phyloP scores from a whole-genome alignment of 768 basidiomycete genomes.

The Trametopsis cervina region DNA sequence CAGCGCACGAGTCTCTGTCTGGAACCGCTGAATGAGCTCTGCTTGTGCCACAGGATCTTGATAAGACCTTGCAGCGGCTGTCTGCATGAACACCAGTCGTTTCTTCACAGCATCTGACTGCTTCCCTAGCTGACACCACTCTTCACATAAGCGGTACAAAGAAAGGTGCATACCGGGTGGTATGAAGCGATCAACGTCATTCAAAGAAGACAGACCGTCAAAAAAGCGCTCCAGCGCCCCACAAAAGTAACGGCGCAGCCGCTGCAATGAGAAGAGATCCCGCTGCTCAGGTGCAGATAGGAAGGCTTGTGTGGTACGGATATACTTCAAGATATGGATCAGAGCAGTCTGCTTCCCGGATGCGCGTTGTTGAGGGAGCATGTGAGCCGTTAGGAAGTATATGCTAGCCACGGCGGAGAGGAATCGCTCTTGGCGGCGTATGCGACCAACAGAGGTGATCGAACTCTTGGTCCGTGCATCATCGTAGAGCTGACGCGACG shows the following conservation, averaged over 20 bases:
- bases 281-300: slow-evolving; percentile 66
- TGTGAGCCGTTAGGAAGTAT: slow-evolving; percentile 78
- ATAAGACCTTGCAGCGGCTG: slow-evolving; percentile 47
- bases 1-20: slow-evolving; percentile 62
- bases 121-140: slow-evolving; percentile 86
- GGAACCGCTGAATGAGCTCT: slow-evolving; percentile 44
- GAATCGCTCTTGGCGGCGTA: slow-evolving; percentile 68
- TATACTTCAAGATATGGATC: slow-evolving; percentile 77
- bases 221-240: slow-evolving; percentile 84
- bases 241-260: slow-evolving; percentile 86
- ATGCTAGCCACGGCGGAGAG: slow-evolving; percentile 86
- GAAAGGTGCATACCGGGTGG: slow-evolving; percentile 69
- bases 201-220: slow-evolving; percentile 61
- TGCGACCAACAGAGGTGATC: slow-evolving; percentile 40
- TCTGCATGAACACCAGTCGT: slow-evolving; percentile 64
- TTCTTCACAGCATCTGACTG: slow-evolving; percentile 69
- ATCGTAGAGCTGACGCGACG: slow-evolving; percentile 80
- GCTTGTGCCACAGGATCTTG: slow-evolving; percentile 47
- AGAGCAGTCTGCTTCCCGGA: slow-evolving; percentile 66
- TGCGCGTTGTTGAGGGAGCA: slow-evolving; percentile 63
- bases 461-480: slow-evolving; percentile 49
- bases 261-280: slow-evolving; percentile 71
- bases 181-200: slow-evolving; percentile 72
- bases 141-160: slow-evolving; percentile 81
- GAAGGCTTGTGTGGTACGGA: slow-evolving; percentile 74